These are phyloP conservation scores for Phytophthora nicotianae DNA, from an alignment of 352 stramenopile species.

Conservation along the genomic window DNA sequence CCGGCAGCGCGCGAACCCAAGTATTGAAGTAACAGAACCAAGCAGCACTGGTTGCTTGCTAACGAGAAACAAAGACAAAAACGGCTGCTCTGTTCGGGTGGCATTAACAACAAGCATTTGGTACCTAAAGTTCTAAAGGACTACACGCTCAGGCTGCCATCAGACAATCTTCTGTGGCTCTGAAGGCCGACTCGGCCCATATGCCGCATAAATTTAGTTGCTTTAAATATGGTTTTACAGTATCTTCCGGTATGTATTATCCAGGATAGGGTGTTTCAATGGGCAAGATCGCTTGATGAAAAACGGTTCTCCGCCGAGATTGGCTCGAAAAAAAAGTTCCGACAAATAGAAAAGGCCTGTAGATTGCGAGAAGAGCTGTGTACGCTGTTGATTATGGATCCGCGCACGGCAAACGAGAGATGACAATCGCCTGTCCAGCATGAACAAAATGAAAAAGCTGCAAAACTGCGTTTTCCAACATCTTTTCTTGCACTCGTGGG, in stretches of 20 bases:
- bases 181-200: background rate
- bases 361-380: constrained; percentile 7
- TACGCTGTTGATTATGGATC: no score
- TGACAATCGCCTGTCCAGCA: background rate
- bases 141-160: background rate
- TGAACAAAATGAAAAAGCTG: background rate
- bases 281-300: constrained; percentile 6
- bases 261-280: constrained; percentile 4
- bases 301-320: constrained; percentile 5
- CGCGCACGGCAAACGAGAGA: background rate
- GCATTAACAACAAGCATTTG: background rate
- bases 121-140: background rate
- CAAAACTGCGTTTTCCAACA: constrained; percentile 1
- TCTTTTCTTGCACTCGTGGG: background rate
- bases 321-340: constrained; percentile 3
- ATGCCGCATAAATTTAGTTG: background rate
- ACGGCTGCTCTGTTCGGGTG: background rate
- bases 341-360: constrained; percentile 1
- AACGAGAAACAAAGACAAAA: constrained; percentile 4
- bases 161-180: constrained; percentile 10
- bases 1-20: constrained; percentile 1
- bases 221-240: background rate
- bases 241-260: constrained; percentile 5
- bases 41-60: constrained; percentile 18
- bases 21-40: constrained; percentile 17